Base-by-base conservation (phyloP, 352 stramenopile species). In the Phytophthora ohioensis region DNA sequence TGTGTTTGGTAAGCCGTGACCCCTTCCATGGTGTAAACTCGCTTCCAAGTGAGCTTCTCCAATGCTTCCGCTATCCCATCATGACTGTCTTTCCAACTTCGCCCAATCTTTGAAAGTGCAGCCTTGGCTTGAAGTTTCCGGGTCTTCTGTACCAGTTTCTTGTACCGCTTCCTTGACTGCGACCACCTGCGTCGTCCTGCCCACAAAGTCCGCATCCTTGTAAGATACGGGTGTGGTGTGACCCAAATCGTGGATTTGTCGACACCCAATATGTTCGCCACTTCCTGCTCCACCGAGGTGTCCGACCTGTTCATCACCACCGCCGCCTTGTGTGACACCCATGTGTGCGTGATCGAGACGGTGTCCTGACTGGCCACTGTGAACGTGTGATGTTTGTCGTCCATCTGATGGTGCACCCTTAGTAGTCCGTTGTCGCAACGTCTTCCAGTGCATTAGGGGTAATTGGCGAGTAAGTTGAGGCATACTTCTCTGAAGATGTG, bases 1-100 rank as follows among this genome's bases (percentile, higher is more conserved):
- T 62, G 52, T 3, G 9, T 56, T 4, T 62, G 51, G 21, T 69
- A 69, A 5, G 61, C 17, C 1, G 46, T 27, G 3, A 53, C 38
- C 0, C 36, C 47, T 31, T 61, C 51, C 42, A 69, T 56, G 8
- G 1, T 4, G 11, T 55, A 12, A 4, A 68, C 5, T 4, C 13
- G 0, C 4, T 39, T 49, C 34, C 60, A 61, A 27, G 21, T 27
- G 21, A 27, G 21, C 21, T 27, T 27, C 21, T 27, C 21, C 1
- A 2, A 27, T 3, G 45, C 4, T 52, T 32, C 2, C 42, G 8
- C 2, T 15, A 7, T 1, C 41, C n/a, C 21, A 49, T 66, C 4
- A 6, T 56, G 27, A 13, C 17, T 4, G 34, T 46, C 8, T 17
- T 27, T 4, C 41, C 56, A 38, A 11, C n/a, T 55, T 27, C 15